Conservation (phyloP, 139 green algal species). For the Microglena sp. region DNA sequence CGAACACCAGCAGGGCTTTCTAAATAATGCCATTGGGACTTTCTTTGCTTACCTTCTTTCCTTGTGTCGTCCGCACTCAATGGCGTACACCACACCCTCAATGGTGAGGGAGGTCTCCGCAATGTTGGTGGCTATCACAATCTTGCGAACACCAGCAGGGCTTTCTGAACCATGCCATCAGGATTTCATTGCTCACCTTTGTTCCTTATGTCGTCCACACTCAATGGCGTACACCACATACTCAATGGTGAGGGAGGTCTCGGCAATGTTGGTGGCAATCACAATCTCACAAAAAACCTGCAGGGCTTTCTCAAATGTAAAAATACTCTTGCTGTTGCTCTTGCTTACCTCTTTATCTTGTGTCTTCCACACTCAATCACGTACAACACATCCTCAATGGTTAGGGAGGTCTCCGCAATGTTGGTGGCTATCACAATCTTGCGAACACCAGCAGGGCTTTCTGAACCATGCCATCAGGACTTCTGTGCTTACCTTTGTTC, state of each 20-base stretch:
- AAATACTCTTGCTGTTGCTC: too few relatives aligned
- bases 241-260: constrained; percentile 93
- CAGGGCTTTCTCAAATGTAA: too few relatives aligned
- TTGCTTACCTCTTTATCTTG: constrained; percentile 38
- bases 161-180: too few relatives aligned
- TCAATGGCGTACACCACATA: constrained; percentile 84
- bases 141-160: constrained; percentile 77
- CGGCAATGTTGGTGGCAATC: constrained; percentile 92
- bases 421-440: constrained; percentile 87
- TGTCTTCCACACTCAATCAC: constrained; percentile 51
- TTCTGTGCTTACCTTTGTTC: too few relatives aligned
- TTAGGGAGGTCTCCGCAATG: constrained; percentile 95
- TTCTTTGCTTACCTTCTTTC: constrained; percentile 39
- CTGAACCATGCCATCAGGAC: too few relatives aligned
- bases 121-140: constrained; percentile 98
- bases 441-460: constrained; percentile 63
- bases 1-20: constrained; percentile 72
- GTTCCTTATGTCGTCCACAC: constrained; percentile 10
- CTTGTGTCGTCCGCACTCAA: constrained; percentile 30
- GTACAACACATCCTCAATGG: constrained; percentile 90
- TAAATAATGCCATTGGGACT: too few relatives aligned
- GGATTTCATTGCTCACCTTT: constrained; percentile 44
- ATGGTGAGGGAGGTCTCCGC: constrained; percentile 96
- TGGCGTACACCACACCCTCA: constrained; percentile 87
- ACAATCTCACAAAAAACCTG: constrained; percentile 52